A percentile compares a stretch with the other conserved stretches of the same genome.
phyloP scores from a whole-genome alignment of 768 basidiomycete genomes.

The Cystofilobasidium macerans region DNA sequence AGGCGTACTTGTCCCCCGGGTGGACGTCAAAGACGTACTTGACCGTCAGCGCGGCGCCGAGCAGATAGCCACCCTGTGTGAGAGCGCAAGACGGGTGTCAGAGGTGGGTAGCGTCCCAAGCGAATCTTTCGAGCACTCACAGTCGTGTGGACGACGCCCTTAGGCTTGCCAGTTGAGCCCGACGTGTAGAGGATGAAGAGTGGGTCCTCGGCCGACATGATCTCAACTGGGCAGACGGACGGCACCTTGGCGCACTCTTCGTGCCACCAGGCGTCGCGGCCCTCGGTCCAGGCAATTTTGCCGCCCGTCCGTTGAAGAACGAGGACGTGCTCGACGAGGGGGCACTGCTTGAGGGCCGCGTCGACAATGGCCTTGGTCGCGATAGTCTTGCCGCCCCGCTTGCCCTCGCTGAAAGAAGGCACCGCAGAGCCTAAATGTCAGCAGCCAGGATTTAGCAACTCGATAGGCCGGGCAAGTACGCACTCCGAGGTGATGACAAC shows the following conservation, averaged over 20 bases:
- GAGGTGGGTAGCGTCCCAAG: not conserved
- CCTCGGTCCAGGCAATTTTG: slow-evolving; percentile 64
- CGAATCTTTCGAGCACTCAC: slow-evolving; percentile 34
- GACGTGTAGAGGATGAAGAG: slow-evolving; percentile 91
- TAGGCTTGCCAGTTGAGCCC: slow-evolving; percentile 89
- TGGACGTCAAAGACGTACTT: slow-evolving; percentile 98
- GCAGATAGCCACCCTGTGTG: slow-evolving; percentile 55
- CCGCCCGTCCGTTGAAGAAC: slow-evolving; percentile 81
- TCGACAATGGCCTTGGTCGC: slow-evolving; percentile 85
- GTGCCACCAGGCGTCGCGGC: slow-evolving; percentile 93
- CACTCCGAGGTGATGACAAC: slow-evolving; percentile 87
- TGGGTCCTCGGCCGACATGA: slow-evolving; percentile 88
- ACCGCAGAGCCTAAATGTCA: not conserved
- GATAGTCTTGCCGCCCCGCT: slow-evolving; percentile 85
- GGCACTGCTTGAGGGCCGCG: slow-evolving; percentile 72
- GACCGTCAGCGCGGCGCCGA: slow-evolving; percentile 79
- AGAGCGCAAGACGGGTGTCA: not conserved
- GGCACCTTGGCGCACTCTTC: slow-evolving; percentile 77
- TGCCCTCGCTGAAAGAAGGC: slow-evolving; percentile 50
- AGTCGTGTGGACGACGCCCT: slow-evolving; percentile 83
- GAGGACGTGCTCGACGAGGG: slow-evolving; percentile 76
- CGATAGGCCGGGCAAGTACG: too few relatives aligned
- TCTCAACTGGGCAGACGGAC: slow-evolving; percentile 73
- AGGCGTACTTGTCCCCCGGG: slow-evolving; percentile 87
- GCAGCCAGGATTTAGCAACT: too few relatives aligned